Evolutionary conservation across 768 basidiomycete genomes (phyloP).

Genomic region (Pisolithus tinctorius): DNA sequence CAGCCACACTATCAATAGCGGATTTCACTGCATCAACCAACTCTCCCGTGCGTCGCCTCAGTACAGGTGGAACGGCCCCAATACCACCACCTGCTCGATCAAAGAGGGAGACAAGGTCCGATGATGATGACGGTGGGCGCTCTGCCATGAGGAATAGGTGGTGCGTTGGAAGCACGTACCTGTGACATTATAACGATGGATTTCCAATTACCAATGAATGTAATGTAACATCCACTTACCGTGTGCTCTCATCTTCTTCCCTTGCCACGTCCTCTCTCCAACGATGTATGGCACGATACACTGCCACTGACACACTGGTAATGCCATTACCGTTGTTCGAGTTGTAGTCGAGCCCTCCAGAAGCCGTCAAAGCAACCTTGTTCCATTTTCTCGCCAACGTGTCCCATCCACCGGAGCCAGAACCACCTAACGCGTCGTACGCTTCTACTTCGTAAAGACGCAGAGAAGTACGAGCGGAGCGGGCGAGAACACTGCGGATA

Average conservation of each 20-base stretch:
- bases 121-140: slow-evolving; percentile 58
- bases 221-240: slow-evolving; percentile 38
- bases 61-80: slow-evolving; percentile 49
- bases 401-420: slow-evolving; percentile 71
- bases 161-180: slow-evolving; percentile 74
- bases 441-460: slow-evolving; percentile 60
- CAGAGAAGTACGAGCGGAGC: slow-evolving; percentile 73
- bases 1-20: slow-evolving; percentile 27
- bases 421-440: slow-evolving; percentile 61
- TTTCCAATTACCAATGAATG: background rate
- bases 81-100: slow-evolving; percentile 17
- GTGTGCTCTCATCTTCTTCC: slow-evolving; percentile 80
- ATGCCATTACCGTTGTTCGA: slow-evolving; percentile 22
- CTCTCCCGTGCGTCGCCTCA: slow-evolving; percentile 57
- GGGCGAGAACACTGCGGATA: slow-evolving; percentile 57
- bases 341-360: slow-evolving; percentile 22
- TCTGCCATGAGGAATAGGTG: slow-evolving; percentile 70
- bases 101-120: slow-evolving; percentile 54
- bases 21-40: slow-evolving; percentile 55
- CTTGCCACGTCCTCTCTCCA: slow-evolving; percentile 81
- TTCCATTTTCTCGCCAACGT: slow-evolving; percentile 80
- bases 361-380: slow-evolving; percentile 40
- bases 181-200: slow-evolving; percentile 16
- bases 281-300: slow-evolving; percentile 66
- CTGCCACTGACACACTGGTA: slow-evolving; percentile 43